Conservation (phyloP, 805 yeast species). For the Nakazawaea laoshanensis region DNA sequence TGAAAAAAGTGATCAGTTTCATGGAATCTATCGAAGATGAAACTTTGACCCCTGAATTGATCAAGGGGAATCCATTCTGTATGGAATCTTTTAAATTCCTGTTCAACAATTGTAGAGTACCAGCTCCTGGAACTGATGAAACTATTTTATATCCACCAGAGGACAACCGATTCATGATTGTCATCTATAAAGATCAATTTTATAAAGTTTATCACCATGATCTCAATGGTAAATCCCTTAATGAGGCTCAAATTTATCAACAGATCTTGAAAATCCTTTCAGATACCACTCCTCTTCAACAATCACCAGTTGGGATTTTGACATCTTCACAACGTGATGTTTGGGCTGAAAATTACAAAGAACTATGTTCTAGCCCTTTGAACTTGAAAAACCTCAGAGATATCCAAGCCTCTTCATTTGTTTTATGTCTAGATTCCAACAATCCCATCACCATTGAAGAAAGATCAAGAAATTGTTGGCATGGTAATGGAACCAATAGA, state of each 20-base stretch:
- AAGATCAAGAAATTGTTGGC: conserved; percentile 83
- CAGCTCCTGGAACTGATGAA: conserved; percentile 56
- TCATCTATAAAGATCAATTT: conserved; percentile 69
- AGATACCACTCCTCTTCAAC: conserved; percentile 25
- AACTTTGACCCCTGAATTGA: conserved; percentile 72
- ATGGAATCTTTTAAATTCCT: conserved; percentile 88
- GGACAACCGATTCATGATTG: conserved; percentile 60
- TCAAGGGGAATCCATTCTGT: conserved; percentile 76
- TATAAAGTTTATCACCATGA: conserved; percentile 66
- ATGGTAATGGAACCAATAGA: conserved; percentile 89
- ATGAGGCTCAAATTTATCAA: conserved; percentile 40
- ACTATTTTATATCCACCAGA: conserved; percentile 36
- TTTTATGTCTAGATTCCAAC: conserved; percentile 68
- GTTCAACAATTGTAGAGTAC: conserved; percentile 86
- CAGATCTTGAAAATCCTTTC: conserved; percentile 43
- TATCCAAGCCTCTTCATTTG: conserved; percentile 72
- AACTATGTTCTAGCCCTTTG: conserved; percentile 48
- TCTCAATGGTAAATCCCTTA: conserved; percentile 30
- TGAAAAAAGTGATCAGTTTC: conserved; percentile 61
- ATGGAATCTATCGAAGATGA: conserved; percentile 59
- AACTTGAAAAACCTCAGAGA: conserved; percentile 55
- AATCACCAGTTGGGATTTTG: conserved; percentile 64
- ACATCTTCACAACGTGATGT: conserved; percentile 82
- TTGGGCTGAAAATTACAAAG: conserved; percentile 56
- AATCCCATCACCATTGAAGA: conserved; percentile 74